These are phyloP conservation scores for Taphrina wiesneri DNA, from an alignment of 1,139 yeast species.

Conservation along the genomic window DNA sequence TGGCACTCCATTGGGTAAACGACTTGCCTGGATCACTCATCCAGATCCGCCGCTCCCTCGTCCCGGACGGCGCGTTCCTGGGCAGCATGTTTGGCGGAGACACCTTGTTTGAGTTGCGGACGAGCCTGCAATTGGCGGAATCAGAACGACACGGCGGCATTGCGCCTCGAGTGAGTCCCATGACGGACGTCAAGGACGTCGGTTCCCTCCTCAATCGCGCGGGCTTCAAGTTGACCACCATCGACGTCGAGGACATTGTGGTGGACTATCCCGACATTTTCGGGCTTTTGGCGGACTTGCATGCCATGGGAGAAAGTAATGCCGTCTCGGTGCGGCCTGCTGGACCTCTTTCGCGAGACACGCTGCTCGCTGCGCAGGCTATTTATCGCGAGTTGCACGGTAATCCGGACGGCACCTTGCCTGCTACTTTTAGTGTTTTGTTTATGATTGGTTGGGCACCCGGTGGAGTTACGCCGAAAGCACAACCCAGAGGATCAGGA, in stretches of 20 bases:
- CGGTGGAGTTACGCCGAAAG: constrained; percentile 66
- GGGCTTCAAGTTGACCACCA: constrained; percentile 75
- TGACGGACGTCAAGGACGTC: constrained; percentile 75
- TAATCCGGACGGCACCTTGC: constrained; percentile 49
- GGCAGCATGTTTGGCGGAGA: constrained; percentile 87
- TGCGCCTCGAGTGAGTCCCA: constrained; percentile 77
- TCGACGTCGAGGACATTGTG: constrained; percentile 80
- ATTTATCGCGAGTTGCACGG: constrained; percentile 75
- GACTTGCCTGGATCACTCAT: constrained; percentile 67
- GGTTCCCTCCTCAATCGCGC: constrained; percentile 72
- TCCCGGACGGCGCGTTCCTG: constrained; percentile 81
- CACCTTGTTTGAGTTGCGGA: constrained; percentile 74
- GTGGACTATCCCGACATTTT: constrained; percentile 78
- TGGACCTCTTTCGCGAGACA: constrained; percentile 60
- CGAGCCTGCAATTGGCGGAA: constrained; percentile 79
- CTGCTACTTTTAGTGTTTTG: constrained; percentile 68
- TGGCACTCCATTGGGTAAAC: constrained; percentile 82
- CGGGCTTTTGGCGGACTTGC: constrained; percentile 68
- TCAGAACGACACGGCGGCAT: constrained; percentile 76
- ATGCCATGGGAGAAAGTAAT: constrained; percentile 82
- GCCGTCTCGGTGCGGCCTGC: constrained; percentile 56
- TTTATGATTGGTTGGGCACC: constrained; percentile 91
- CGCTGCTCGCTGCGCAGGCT: constrained; percentile 71
- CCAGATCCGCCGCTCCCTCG: constrained; percentile 61
- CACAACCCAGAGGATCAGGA: constrained; percentile 71